phyloP scores from a whole-genome alignment of 495 filamentous ascomycete genomes.

The Podospora appendiculata region DNA sequence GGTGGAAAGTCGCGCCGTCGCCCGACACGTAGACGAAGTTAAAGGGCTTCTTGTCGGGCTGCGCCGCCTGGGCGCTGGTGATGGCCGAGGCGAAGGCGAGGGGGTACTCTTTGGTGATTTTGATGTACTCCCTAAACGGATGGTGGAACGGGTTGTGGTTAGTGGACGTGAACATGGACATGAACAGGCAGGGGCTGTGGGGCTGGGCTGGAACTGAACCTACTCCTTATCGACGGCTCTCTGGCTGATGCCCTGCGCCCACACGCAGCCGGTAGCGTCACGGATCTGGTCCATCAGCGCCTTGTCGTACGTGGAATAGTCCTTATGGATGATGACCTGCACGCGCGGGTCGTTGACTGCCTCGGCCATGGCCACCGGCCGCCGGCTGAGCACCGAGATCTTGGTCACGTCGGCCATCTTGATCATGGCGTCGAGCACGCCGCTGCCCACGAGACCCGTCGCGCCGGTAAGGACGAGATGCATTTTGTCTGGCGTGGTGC shows the following conservation, averaged over 20 bases:
- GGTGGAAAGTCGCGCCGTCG: slow-evolving; percentile 40
- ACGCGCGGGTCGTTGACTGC: slow-evolving; percentile 47
- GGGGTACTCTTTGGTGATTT: slow-evolving; percentile 58
- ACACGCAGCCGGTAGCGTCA: slow-evolving; percentile 59
- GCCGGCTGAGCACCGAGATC: slow-evolving; percentile 58
- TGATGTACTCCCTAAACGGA: slow-evolving; percentile 50
- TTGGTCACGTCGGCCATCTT: slow-evolving; percentile 45
- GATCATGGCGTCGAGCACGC: slow-evolving; percentile 56
- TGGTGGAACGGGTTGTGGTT: neutral
- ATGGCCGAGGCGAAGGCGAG: slow-evolving; percentile 56
- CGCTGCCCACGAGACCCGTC: slow-evolving; percentile 63
- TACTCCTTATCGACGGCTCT: slow-evolving; percentile 53
- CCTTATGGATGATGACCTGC: slow-evolving; percentile 58
- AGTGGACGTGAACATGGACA: neutral
- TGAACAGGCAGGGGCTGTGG: neutral
- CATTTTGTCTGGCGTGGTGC: slow-evolving; percentile 31
- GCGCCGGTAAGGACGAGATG: slow-evolving; percentile 71
- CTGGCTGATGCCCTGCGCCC: slow-evolving; percentile 60
- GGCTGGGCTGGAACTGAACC: slow-evolving; percentile 11
- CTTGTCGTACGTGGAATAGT: slow-evolving; percentile 50
- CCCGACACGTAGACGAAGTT: slow-evolving; percentile 67
- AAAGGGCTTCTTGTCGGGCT: slow-evolving; percentile 35
- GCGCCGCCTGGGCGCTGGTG: slow-evolving; percentile 29
- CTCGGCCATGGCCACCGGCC: slow-evolving; percentile 57
- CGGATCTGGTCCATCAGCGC: slow-evolving; percentile 51